Evolutionary conservation across 1,284 basidiomycete species (phyloP).

Genomic region (Cryptococcus sp.): DNA sequence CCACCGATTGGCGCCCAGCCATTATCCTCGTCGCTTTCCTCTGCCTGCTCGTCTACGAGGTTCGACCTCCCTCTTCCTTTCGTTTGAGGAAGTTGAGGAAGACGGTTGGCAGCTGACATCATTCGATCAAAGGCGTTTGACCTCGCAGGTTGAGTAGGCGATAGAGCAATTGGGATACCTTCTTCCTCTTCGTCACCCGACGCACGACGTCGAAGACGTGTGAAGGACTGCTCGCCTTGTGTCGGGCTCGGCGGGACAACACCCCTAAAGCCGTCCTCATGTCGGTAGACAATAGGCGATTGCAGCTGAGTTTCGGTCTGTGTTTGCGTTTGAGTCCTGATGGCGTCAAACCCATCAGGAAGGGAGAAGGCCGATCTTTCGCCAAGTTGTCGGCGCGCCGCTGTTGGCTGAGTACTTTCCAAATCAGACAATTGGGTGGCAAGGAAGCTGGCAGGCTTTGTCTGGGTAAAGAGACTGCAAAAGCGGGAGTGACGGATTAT

Average conservation of each 20-base stretch:
- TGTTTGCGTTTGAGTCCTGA: conserved; percentile 11
- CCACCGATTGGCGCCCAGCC: conserved; percentile 34
- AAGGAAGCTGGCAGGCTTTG: conserved; percentile 28
- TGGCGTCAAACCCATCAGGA: not conserved
- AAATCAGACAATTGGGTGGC: conserved; percentile 14
- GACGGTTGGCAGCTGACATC: conserved; percentile 19
- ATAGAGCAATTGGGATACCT: not conserved
- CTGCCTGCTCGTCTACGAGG: conserved; percentile 44
- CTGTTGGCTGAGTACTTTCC: conserved; percentile 7
- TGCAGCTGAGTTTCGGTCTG: conserved; percentile 2
- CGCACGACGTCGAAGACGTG: conserved; percentile 23
- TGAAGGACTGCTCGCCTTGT: conserved; percentile 15
- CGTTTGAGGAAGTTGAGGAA: conserved; percentile 1
- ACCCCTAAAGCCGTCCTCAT: not conserved
- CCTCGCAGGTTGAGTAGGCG: conserved; percentile 5
- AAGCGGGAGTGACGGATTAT: not conserved
- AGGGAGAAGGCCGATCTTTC: conserved; percentile 13
- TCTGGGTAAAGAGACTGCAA: conserved; percentile 47
- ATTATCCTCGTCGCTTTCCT: conserved; percentile 48
- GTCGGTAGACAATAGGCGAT: not conserved
- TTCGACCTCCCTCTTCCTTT: conserved; percentile 3
- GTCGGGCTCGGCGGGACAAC: conserved; percentile 9
- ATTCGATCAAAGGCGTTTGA: conserved; percentile 19
- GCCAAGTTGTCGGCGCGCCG: conserved; percentile 6
- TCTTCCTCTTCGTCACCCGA: conserved; percentile 7